These are phyloP conservation scores for Hypoxylon sp. DNA, from an alignment of 2,329 filamentous ascomycete species.

Conservation along the genomic window DNA sequence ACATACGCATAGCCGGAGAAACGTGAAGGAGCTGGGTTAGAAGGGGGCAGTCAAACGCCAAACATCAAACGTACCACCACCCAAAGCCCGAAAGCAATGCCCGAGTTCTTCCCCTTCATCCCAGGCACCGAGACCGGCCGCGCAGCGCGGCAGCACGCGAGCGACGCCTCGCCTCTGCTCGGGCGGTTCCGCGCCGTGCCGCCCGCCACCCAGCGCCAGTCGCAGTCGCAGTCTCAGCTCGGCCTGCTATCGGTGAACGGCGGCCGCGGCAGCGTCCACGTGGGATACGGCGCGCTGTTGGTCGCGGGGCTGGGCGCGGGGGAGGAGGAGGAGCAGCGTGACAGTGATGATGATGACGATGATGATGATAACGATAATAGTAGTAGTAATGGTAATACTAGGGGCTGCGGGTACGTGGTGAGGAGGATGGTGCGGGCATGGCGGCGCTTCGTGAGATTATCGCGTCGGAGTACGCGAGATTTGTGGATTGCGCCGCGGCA, in stretches of 20 bases:
- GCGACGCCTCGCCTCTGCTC: slow-evolving; percentile 70
- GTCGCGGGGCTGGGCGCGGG: slow-evolving; percentile 59
- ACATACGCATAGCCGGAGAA: too few relatives aligned
- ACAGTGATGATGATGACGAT: slow-evolving; percentile 43
- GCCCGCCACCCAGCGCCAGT: slow-evolving; percentile 46
- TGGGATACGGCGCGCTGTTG: slow-evolving; percentile 70
- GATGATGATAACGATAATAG: slow-evolving; percentile 54
- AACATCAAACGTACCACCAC: not conserved
- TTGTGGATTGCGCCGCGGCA: slow-evolving; percentile 75
- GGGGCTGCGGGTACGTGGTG: slow-evolving; percentile 52
- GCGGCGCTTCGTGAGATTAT: slow-evolving; percentile 56
- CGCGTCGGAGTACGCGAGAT: slow-evolving; percentile 60
- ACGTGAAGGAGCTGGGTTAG: too few relatives aligned
- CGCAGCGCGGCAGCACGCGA: slow-evolving; percentile 61
- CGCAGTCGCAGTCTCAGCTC: slow-evolving; percentile 43
- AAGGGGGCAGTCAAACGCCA: too few relatives aligned
- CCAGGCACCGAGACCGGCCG: slow-evolving; percentile 72
- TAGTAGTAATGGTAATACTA: slow-evolving; percentile 46
- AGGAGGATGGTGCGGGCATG: slow-evolving; percentile 50
- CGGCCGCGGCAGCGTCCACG: slow-evolving; percentile 67
- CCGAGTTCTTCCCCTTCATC: slow-evolving; percentile 77
- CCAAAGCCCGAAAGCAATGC: slow-evolving; percentile 61
- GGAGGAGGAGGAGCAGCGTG: slow-evolving; percentile 41
- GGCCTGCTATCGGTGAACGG: slow-evolving; percentile 58
- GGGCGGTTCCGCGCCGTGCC: slow-evolving; percentile 75